Conservation (phyloP, 2,329 filamentous ascomycete genomes). For the Daldinia eschscholtzii region DNA sequence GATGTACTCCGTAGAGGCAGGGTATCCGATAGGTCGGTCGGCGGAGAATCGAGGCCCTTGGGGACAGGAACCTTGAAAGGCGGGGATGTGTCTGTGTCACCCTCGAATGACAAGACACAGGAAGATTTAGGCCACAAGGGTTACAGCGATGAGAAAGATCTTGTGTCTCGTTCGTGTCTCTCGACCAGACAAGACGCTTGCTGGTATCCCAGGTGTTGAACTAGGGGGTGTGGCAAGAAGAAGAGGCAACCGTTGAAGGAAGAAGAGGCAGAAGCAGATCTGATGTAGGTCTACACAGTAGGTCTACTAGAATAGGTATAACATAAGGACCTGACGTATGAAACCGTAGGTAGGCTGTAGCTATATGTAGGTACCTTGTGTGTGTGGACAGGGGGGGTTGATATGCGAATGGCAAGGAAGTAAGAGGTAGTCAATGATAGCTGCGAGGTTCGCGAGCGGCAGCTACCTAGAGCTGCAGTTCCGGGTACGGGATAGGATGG, state of each 20-base stretch:
- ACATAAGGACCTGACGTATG: constrained; percentile 19
- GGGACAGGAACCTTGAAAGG: constrained; percentile 49
- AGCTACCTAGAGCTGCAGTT: constrained; percentile 37
- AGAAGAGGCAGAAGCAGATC: constrained; percentile 11
- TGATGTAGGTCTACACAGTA: constrained; percentile 14
- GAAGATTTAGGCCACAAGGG: constrained; percentile 37
- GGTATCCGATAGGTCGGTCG: constrained; percentile 53
- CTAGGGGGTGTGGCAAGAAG: constrained; percentile 10
- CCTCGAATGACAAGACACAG: constrained; percentile 38
- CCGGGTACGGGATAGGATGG: constrained; percentile 18
- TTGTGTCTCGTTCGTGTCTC: constrained; percentile 23
- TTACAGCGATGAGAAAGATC: constrained; percentile 29
- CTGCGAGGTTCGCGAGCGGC: constrained; percentile 33
- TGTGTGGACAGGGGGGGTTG: constrained; percentile 21
- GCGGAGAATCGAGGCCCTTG: constrained; percentile 46
- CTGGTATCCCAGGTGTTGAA: constrained; percentile 35
- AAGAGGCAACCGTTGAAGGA: constrained; percentile 32
- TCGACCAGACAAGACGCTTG: constrained; percentile 4
- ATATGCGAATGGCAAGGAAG: constrained; percentile 18
- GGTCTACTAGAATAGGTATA: constrained; percentile 26
- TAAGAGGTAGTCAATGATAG: constrained; percentile 36
- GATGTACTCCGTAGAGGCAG: constrained; percentile 50
- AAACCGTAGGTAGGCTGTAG: constrained; percentile 25
- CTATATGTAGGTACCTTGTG: constrained; percentile 34
- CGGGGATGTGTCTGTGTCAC: constrained; percentile 44